Percentiles rank a stretch among this genome's conserved stretches.
These are phyloP conservation scores for Graphilbum sp. DNA, from an alignment of 2,329 filamentous ascomycete species.

Conservation along the genomic window DNA sequence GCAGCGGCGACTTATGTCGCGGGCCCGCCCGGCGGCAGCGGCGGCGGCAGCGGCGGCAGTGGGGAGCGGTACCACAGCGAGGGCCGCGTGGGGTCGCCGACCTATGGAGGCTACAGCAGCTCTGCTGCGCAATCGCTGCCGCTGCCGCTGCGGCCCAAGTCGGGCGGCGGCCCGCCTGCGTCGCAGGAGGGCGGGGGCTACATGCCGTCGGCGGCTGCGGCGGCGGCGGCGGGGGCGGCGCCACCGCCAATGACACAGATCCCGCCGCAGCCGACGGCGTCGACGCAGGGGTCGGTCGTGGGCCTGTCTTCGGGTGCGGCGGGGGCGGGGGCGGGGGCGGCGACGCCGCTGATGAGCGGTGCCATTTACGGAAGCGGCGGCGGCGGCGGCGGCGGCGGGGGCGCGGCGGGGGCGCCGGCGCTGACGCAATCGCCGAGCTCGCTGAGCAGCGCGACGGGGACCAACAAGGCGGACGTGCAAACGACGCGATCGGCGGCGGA, in stretches of 20 bases:
- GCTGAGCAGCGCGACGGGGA: conserved; percentile 1
- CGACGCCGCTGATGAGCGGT: background rate
- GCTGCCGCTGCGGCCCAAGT: background rate
- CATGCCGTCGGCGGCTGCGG: background rate
- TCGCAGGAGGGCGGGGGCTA: background rate
- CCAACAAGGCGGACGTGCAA: conserved; percentile 8
- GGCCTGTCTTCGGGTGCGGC: background rate
- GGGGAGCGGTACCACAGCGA: background rate
- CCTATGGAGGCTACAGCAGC: conserved; percentile 1
- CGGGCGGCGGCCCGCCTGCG: background rate
- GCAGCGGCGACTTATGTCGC: background rate
- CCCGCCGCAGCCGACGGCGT: conserved; percentile 9
- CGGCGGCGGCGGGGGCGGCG: background rate
- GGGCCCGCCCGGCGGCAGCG: background rate
- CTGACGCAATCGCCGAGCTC: conserved; percentile 9
- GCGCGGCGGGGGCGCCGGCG: background rate
- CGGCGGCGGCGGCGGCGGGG: background rate
- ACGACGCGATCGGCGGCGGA: conserved; percentile 12
- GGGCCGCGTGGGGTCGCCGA: background rate
- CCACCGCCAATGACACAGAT: conserved; percentile 6
- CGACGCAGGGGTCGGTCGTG: conserved; percentile 7
- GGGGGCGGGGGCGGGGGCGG: background rate
- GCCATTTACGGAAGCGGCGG: background rate
- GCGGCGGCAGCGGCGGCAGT: background rate
- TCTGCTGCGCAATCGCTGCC: background rate